Evolutionary conservation across 257 asterid species (phyloP), one percentile per base, ranked within the genome.

Genomic region (Verbena officinalis): DNA sequence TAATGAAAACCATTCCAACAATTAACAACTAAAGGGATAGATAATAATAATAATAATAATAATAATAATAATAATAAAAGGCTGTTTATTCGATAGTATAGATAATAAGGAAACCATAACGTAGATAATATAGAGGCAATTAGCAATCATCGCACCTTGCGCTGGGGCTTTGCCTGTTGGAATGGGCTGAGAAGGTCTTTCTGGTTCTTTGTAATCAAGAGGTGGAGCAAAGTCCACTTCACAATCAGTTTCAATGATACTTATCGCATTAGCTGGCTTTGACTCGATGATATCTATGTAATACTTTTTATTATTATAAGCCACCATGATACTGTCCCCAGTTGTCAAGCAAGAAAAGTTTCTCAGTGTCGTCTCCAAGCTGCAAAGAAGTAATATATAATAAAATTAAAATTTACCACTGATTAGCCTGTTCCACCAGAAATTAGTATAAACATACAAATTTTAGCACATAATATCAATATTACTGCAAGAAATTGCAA

Each of bases 161-260:
- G 78, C 94, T 10, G 80, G 80, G 63, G 86, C 78, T 81, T 87
- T 90, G 84, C 80, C 78, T 21, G 83, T 67, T 55, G 88, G 72
- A 56, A 67, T 44, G 42, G 93, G 42, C 20, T 45, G 56, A 7
- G 77, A 72, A 59, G 88, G 86, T 70, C 52, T 90, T 78, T 94
- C 98, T 46, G 98, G 99, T 76, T 94, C 99, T 77, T 81, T 88
- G 75, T 94, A 94, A 73, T 94, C 99, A 61, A 94, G 93, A 30
- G 98, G 98, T 64, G 99, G 99, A 67, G 99, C 96, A 67, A 94
- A 94, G 81, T 94, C 99, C 71, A 94, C 99, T 76, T 94, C 99
- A 76, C 99, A 94, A 76, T 94, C 99, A 6, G 99, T 94, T 69
- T 94, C 99, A 22, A 94, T 94, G 15, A 94, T 90, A 68, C 82